Evolutionary conservation across 305 asterid species (phyloP), one percentile per base, ranked within the genome.

Genomic region (Caryopteris hybrid): DNA sequence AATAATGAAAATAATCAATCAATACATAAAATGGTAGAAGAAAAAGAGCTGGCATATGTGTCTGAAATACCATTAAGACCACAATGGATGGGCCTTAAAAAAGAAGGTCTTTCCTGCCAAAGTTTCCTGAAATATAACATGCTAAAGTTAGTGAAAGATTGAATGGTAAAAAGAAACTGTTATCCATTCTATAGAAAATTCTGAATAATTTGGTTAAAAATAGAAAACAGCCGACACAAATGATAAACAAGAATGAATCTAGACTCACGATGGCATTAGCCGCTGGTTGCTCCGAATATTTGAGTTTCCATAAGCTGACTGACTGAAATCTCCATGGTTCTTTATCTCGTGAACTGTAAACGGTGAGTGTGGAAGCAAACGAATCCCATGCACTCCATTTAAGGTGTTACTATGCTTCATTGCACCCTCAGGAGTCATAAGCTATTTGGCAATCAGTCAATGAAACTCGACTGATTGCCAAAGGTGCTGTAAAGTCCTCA

Each of bases 81-180:
- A 73, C 95, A 80, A 62, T 75, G 92, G 71, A 94, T 86, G 57
- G 99, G 99, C 78, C 84, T 88, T 72, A 94, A 74, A 74, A 89
- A 91, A 71, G 88, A 71, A 56, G 94, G 96, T 64, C 92, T 80
- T 72, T 89, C 96, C 80, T 86, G 84, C 99, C 99, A 91, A 59
- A 76, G 85, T 68, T 80, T 89, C 89, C 97, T 91, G 91, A 70
- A 70, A 43, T 68, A 76, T 38, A 68, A 31, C 41, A 65, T 20
- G 55, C n/a, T 23, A 12, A 55, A n/a, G 43, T 70, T 61, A 75
- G 81, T 53, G 46, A 53, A 25, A 68, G 14, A 64, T 9, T n/a
- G 8, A 39, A 29, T 12, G 9, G 33, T 34, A 17, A 56, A 21
- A 6, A n/a, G n/a, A n/a, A 31, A 69, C 4, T 29, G 20, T 14